Conservation (phyloP, 306 rosid genomes). For the Ziziphus jujuba region DNA sequence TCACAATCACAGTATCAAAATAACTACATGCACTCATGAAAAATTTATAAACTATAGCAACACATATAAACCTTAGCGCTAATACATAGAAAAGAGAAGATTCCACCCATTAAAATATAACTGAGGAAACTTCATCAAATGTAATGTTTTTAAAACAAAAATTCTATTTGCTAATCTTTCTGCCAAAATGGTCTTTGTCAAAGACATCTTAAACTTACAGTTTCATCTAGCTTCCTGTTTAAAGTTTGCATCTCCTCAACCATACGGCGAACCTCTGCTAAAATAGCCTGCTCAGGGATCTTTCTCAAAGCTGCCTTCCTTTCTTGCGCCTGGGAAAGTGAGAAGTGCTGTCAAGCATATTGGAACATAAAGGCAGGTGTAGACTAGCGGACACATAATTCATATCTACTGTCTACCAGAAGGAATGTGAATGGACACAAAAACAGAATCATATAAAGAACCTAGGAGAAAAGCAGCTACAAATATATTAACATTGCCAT, state of each 20-base stretch:
- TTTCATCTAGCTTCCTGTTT: constrained; percentile 81
- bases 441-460: background rate
- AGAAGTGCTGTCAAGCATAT: background rate
- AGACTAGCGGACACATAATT: background rate
- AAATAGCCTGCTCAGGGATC: constrained; percentile 79
- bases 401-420: background rate
- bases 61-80: too few relatives aligned
- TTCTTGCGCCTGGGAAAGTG: constrained; percentile 54
- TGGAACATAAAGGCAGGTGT: background rate
- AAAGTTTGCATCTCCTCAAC: constrained; percentile 82
- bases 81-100: too few relatives aligned
- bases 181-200: background rate
- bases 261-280: constrained; percentile 87
- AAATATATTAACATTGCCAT: too few relatives aligned
- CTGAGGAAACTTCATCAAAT: too few relatives aligned
- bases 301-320: constrained; percentile 68
- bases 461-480: background rate
- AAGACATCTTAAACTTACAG: constrained; percentile 50
- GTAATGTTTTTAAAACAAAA: too few relatives aligned
- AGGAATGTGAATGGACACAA: background rate
- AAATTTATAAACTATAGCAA: too few relatives aligned
- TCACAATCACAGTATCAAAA: too few relatives aligned
- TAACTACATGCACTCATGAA: too few relatives aligned
- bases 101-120: too few relatives aligned
- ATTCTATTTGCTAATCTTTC: too few relatives aligned